Percentiles rank a stretch among this genome's conserved stretches.
phyloP scores from a whole-genome alignment of 2,329 filamentous ascomycete species.

The Pseudogymnoascus sp. region DNA sequence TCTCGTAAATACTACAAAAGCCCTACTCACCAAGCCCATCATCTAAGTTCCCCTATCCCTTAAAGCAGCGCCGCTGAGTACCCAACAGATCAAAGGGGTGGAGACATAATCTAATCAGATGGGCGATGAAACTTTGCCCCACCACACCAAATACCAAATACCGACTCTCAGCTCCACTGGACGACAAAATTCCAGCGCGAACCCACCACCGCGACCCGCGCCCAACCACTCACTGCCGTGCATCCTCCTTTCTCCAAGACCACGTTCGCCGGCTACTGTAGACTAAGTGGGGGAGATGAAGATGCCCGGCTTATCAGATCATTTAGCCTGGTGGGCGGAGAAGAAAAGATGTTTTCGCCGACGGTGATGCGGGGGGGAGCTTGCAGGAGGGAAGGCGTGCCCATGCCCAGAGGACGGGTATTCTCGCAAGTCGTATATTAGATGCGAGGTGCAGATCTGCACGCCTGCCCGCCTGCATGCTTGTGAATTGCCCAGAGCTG shows the following conservation, averaged over 20 bases:
- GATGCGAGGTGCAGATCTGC: neutral
- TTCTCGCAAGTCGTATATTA: neutral
- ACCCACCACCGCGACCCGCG: neutral
- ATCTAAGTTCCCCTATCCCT: neutral
- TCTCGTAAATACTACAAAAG: neutral
- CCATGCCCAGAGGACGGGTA: neutral
- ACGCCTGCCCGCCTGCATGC: neutral
- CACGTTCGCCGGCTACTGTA: neutral
- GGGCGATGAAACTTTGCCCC: neutral
- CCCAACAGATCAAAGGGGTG: neutral
- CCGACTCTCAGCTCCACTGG: neutral
- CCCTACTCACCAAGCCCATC: neutral
- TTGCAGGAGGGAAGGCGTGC: neutral
- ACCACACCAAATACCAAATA: neutral
- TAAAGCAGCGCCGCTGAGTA: neutral
- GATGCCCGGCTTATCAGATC: slow-evolving; percentile 2
- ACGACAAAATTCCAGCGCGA: neutral
- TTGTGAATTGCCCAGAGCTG: neutral
- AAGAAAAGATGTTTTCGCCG: neutral
- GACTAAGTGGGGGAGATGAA: neutral
- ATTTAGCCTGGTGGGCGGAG: neutral
- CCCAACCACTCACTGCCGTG: neutral
- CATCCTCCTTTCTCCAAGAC: neutral
- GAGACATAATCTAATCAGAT: slow-evolving; percentile 8
- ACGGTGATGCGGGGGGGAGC: neutral